Conservation (phyloP, 208 protist species). For the Acanthamoeba lenticulata region DNA sequence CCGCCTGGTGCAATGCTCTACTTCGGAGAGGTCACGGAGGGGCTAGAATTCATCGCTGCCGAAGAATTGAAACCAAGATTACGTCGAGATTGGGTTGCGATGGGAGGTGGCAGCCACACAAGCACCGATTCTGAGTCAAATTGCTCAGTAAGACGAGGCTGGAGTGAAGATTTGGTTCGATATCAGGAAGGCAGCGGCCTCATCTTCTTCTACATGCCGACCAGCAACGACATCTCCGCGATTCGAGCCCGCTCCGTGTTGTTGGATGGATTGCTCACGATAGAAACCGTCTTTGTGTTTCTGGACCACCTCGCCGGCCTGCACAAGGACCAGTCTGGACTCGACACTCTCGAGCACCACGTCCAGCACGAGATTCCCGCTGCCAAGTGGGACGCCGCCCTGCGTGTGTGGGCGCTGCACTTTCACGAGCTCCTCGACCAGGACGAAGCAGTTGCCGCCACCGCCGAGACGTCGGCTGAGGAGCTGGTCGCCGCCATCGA, state of each 20-base stretch:
- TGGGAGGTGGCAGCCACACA: neutral
- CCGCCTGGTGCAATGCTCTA: conserved; percentile 1
- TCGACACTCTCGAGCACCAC: neutral
- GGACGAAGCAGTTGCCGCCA: neutral
- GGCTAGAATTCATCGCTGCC: conserved; percentile 36
- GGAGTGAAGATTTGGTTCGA: neutral
- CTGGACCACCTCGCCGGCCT: neutral
- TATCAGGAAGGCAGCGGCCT: conserved; percentile 8
- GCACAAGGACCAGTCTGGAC: neutral
- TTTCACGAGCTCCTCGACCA: neutral
- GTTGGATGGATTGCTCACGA: neutral
- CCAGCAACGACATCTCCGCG: neutral
- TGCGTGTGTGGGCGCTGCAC: conserved; percentile 6
- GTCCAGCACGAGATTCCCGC: neutral
- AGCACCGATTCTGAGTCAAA: neutral
- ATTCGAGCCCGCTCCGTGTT: neutral
- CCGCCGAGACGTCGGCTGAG: neutral
- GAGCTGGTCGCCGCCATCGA: neutral
- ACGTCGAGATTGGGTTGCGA: neutral
- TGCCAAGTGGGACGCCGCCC: neutral
- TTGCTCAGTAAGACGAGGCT: neutral
- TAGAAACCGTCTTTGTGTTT: neutral
- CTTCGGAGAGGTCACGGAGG: conserved; percentile 24
- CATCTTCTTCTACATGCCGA: conserved; percentile 15
- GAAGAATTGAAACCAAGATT: neutral